Evolutionary conservation across 805 yeast species (phyloP).

Genomic region (Wickerhamiella spandovensis): DNA sequence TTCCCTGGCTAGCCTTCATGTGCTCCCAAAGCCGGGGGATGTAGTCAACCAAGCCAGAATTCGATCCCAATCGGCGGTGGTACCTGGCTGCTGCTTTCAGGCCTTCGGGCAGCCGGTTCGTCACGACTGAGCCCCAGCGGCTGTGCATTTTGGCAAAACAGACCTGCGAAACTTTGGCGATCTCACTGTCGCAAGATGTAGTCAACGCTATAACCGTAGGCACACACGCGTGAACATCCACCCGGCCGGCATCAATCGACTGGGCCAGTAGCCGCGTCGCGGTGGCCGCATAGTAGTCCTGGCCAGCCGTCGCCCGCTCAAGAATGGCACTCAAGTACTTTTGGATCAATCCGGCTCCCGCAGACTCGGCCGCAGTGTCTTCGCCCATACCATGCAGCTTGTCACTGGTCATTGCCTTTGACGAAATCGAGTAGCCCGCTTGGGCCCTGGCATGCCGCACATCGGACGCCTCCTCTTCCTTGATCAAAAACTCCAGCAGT

Average conservation of each 20-base stretch:
- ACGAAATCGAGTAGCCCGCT: neutral
- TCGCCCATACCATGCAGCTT: slow-evolving; percentile 1
- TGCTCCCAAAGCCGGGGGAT: neutral
- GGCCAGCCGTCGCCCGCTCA: neutral
- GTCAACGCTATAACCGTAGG: slow-evolving; percentile 3
- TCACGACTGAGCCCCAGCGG: slow-evolving; percentile 2
- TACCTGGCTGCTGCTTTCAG: neutral
- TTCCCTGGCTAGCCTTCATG: neutral
- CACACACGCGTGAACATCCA: slow-evolving; percentile 3
- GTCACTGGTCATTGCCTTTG: neutral
- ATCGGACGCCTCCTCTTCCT: neutral
- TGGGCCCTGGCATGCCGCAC: neutral
- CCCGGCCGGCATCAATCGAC: slow-evolving; percentile 4
- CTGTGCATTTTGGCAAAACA: neutral
- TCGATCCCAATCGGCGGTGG: neutral
- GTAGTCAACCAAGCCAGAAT: no score
- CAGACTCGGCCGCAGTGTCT: slow-evolving; percentile 3
- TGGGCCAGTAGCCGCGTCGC: slow-evolving; percentile 3
- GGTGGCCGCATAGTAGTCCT: slow-evolving; percentile 2
- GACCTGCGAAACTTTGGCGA: slow-evolving; percentile 3
- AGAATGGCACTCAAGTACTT: slow-evolving; percentile 1
- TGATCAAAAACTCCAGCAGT: slow-evolving; percentile 3
- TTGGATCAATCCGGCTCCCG: slow-evolving; percentile 5
- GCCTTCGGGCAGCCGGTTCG: slow-evolving; percentile 4
- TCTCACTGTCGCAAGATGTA: neutral